Percentiles rank a stretch among this genome's conserved stretches.
phyloP scores from a whole-genome alignment of 2,329 filamentous ascomycete genomes.

The Colletotrichum shisoi region DNA sequence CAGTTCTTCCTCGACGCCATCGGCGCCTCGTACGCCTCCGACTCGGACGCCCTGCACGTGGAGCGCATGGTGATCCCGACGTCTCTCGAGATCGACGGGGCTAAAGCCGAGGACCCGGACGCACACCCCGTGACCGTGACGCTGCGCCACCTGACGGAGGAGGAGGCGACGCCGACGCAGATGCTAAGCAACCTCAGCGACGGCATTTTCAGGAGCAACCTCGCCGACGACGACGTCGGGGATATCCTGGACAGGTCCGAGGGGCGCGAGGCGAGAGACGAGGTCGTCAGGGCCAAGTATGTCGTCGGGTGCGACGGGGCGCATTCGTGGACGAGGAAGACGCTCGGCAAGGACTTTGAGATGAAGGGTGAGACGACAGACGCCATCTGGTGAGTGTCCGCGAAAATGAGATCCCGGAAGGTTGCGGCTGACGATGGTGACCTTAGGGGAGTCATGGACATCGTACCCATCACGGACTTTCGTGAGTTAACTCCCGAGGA shows the following conservation, averaged over 20 bases:
- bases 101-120: slow-evolving; percentile 56
- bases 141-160: slow-evolving; percentile 65
- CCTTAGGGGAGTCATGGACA: slow-evolving; percentile 51
- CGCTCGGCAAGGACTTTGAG: slow-evolving; percentile 59
- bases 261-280: slow-evolving; percentile 48
- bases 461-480: slow-evolving; percentile 57
- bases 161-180: slow-evolving; percentile 61
- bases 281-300: slow-evolving; percentile 65
- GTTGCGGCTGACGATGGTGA: background rate
- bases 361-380: slow-evolving; percentile 64
- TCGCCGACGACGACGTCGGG: slow-evolving; percentile 66
- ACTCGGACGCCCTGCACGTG: slow-evolving; percentile 54
- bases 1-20: slow-evolving; percentile 71
- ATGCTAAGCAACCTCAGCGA: slow-evolving; percentile 50
- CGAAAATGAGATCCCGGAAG: background rate
- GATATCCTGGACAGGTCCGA: slow-evolving; percentile 41
- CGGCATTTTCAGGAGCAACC: slow-evolving; percentile 67
- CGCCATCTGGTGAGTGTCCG: slow-evolving; percentile 51
- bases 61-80: slow-evolving; percentile 69
- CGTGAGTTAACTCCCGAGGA: slow-evolving; percentile 38
- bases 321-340: slow-evolving; percentile 69
- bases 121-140: slow-evolving; percentile 69
- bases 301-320: slow-evolving; percentile 74
- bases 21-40: slow-evolving; percentile 57
- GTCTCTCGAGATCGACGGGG: slow-evolving; percentile 62